These are phyloP conservation scores for Rhodomyrtus tomentosa DNA, from an alignment of 345 rosid species.

Conservation along the genomic window DNA sequence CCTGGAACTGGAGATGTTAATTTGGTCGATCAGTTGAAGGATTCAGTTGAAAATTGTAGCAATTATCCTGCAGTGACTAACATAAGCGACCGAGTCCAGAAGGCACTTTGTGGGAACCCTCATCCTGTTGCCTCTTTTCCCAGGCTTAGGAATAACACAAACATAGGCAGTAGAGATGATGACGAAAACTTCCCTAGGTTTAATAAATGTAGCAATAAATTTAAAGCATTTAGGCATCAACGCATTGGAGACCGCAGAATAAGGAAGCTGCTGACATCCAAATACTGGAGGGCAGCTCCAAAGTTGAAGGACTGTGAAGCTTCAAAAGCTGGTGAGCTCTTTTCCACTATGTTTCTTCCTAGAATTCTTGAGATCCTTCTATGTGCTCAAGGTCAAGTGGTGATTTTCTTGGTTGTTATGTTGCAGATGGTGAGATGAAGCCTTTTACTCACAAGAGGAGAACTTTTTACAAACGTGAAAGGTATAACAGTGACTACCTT, in stretches of 20 bases:
- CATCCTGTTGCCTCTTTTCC: constrained; percentile 28
- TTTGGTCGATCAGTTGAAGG: constrained; percentile 18
- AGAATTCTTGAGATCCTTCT: background rate
- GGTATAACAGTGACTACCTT: constrained; percentile 30
- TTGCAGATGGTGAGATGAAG: constrained; percentile 39
- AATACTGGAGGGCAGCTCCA: constrained; percentile 58
- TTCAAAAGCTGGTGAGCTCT: constrained; percentile 48
- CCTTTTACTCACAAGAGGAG: constrained; percentile 55
- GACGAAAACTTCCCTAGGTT: constrained; percentile 56
- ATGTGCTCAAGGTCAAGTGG: background rate
- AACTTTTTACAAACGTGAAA: constrained; percentile 23
- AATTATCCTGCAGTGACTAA: constrained; percentile 21
- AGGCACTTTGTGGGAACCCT: constrained; percentile 13
- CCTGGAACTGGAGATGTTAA: constrained; percentile 22
- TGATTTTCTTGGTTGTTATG: background rate
- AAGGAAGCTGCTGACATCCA: constrained; percentile 48
- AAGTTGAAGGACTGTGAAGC: constrained; percentile 43
- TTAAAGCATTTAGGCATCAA: constrained; percentile 48
- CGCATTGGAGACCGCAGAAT: constrained; percentile 43
- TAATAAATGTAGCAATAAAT: constrained; percentile 32
- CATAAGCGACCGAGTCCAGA: constrained; percentile 22
- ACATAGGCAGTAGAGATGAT: constrained; percentile 63
- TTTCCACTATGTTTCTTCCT: background rate
- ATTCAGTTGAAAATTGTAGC: constrained; percentile 15
- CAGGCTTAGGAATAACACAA: constrained; percentile 33